Evolutionary conservation across 805 yeast species (phyloP).

Genomic region (Kazachstania kunashirensis): DNA sequence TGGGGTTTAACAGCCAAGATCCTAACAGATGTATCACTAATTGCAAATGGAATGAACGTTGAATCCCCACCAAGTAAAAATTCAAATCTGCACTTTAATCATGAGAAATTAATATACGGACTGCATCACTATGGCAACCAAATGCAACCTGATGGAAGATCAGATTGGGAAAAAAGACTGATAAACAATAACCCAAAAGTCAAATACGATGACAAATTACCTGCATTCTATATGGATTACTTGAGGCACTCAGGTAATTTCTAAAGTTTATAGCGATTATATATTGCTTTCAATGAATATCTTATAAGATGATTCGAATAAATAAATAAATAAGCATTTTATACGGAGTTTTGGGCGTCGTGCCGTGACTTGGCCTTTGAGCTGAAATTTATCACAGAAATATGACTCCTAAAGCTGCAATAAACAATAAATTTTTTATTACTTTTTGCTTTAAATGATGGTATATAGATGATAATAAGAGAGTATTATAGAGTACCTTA

Average conservation of each 20-base stretch:
- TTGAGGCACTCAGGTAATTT: background rate
- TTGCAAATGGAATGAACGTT: conserved; percentile 42
- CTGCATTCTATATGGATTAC: conserved; percentile 16
- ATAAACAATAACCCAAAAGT: conserved; percentile 31
- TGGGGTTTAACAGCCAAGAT: conserved; percentile 83
- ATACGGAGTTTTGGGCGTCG: too few relatives aligned
- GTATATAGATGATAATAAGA: too few relatives aligned
- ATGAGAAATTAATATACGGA: conserved; percentile 56
- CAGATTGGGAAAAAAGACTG: conserved; percentile 46
- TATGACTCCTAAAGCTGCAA: too few relatives aligned
- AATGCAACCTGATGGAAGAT: conserved; percentile 39
- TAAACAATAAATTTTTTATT: too few relatives aligned
- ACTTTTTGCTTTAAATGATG: too few relatives aligned
- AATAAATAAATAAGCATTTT: too few relatives aligned
- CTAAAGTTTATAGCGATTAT: too few relatives aligned
- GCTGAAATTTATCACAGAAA: too few relatives aligned
- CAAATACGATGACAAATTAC: conserved; percentile 30
- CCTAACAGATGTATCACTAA: conserved; percentile 56
- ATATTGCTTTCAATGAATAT: background rate
- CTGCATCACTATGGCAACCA: conserved; percentile 47
- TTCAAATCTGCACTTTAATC: conserved; percentile 17
- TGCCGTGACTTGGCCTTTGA: too few relatives aligned
- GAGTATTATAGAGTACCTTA: too few relatives aligned
- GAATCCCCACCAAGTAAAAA: background rate
- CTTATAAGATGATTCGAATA: background rate